A percentile compares a stretch with the other conserved stretches of the same genome.
phyloP scores from a whole-genome alignment of 225 moss, liverwort and hornwort genomes.

The Rhytidiadelphus loreus region DNA sequence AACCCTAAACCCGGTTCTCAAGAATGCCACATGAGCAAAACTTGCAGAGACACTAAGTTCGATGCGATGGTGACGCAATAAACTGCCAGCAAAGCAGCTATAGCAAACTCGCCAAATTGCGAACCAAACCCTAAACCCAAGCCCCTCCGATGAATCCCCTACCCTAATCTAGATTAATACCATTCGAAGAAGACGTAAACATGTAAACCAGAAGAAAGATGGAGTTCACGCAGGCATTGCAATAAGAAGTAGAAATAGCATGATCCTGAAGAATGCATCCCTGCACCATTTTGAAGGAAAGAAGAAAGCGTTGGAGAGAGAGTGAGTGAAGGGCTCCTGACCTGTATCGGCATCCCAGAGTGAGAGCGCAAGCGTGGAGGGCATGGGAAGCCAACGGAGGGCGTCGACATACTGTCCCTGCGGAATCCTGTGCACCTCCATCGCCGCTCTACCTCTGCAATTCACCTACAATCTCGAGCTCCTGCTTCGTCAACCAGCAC shows the following conservation, averaged over 20 bases:
- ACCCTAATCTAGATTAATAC: neutral
- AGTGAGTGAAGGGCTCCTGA: neutral
- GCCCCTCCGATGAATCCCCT: neutral
- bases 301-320: neutral
- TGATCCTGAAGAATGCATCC: neutral
- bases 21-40: neutral
- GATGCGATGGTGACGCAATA: neutral
- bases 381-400: constrained; percentile 43
- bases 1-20: neutral
- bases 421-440: constrained; percentile 52
- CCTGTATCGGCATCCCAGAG: constrained; percentile 58
- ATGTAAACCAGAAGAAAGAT: neutral
- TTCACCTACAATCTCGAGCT: neutral
- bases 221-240: neutral
- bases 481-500: neutral
- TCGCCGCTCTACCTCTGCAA: neutral
- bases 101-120: neutral
- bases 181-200: neutral
- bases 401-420: constrained; percentile 50
- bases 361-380: constrained; percentile 35
- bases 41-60: neutral
- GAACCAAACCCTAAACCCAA: neutral
- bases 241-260: neutral
- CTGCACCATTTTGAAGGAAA: neutral
- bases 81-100: neutral